Evolutionary conservation across 2,329 filamentous ascomycete genomes (phyloP), one percentile per base, ranked within the genome.

Genomic region (Mycosphaerelloides madeirae): DNA sequence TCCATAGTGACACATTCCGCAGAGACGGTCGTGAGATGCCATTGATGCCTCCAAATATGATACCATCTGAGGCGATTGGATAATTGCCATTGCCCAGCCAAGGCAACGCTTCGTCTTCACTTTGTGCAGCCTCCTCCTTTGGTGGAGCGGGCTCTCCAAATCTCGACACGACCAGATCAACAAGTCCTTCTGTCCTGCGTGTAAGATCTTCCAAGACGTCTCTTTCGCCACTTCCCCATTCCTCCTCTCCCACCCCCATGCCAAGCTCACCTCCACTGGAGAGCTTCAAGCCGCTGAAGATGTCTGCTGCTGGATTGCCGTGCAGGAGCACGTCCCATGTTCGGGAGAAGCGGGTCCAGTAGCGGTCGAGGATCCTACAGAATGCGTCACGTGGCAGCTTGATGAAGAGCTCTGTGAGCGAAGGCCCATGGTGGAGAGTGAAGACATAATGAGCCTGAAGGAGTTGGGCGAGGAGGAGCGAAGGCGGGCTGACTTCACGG

Each of bases 221-320:
- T 57, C 91, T 77, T 69, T 97, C 91, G 25, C 89, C 89, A 62
- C 91, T 96, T 3, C 91, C 91, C 64, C 89, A 84, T 43, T 96
- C 87, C 69, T 97, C 93, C 64, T 97, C 93, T 14, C 93, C 93
- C 1, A 97, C 93, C 0, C 93, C 93, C 35, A 96, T 80, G 13
- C 93, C 93, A 19, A 97, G 78, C 68, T 97, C 91, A 14, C 93
- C 91, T 28, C 87, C 89, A 6, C 85, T 87, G 11, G 90, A 87
- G 25, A 98, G 75, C 65, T 95, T 95, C 61, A 95, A 81, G 5
- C 87, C 89, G 9, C 84, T 81, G 59, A 88, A 89, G 4, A 95
- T 74, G 51, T 84, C 83, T 1, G 84, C 79, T 2, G 84, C 82
- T 0, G 93, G 93, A 57, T 95, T 96, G 7, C 89, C 91, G 61